phyloP scores from a whole-genome alignment of 352 stramenopile species.

The Globisporangium perplexum region DNA sequence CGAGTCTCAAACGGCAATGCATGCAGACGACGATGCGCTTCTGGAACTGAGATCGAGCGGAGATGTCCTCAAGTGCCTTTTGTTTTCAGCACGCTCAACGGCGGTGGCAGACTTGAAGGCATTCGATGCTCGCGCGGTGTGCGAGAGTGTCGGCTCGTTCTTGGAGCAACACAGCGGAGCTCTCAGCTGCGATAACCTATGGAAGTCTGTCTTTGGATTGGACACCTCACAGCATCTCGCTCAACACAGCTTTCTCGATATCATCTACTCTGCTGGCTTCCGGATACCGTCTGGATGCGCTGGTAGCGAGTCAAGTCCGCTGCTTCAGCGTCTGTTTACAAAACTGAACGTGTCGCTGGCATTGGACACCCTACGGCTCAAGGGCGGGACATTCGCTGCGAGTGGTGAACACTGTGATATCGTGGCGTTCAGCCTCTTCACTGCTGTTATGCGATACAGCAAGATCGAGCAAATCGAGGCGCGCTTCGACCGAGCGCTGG shows the following conservation, averaged over 20 bases:
- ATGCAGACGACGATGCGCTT: conserved; percentile 16
- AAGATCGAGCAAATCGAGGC: conserved; percentile 47
- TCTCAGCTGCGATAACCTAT: conserved; percentile 28
- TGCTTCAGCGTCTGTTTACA: conserved; percentile 19
- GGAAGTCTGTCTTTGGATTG: conserved; percentile 37
- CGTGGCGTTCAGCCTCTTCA: conserved; percentile 43
- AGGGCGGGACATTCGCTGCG: conserved; percentile 14
- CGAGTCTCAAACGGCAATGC: not conserved
- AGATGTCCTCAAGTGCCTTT: conserved; percentile 20
- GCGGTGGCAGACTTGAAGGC: conserved; percentile 24
- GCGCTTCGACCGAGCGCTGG: conserved; percentile 38
- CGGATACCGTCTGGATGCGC: not conserved
- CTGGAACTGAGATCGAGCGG: conserved; percentile 32
- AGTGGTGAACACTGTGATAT: conserved; percentile 12
- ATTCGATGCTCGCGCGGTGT: conserved; percentile 28
- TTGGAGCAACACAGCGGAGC: conserved; percentile 30
- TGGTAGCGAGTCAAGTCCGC: not conserved
- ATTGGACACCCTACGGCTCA: conserved; percentile 34
- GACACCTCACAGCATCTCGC: conserved; percentile 24
- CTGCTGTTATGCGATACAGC: conserved; percentile 30
- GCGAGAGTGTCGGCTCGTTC: conserved; percentile 21
- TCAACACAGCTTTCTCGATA: conserved; percentile 40
- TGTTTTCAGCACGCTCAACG: conserved; percentile 12
- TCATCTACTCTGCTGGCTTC: conserved; percentile 33
- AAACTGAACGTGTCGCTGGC: conserved; percentile 35